Evolutionary conservation across 371 early-diverging fungal species (phyloP).

Genomic region (Zopfochytrium polystomum): DNA sequence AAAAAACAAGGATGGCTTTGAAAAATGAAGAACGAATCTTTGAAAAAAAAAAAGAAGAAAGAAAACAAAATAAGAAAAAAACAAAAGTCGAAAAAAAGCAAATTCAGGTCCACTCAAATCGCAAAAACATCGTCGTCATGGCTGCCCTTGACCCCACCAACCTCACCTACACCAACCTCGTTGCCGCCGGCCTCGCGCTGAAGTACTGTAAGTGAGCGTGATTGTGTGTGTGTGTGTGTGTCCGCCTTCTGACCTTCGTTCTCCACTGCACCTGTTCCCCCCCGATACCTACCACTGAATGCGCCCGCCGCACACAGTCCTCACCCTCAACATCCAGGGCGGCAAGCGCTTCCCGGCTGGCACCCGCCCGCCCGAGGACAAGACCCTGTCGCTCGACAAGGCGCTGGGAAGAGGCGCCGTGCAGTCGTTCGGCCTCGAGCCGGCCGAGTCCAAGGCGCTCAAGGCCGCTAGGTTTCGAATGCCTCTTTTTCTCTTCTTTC

Average conservation of each 20-base stretch:
- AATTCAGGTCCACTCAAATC: neutral
- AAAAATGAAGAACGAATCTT: neutral
- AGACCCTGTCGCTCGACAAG: slow-evolving; percentile 11
- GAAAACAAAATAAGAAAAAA: slow-evolving; percentile 4
- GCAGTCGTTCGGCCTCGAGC: slow-evolving; percentile 7
- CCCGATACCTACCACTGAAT: neutral
- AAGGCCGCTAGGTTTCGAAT: slow-evolving; percentile 5
- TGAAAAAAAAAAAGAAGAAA: neutral
- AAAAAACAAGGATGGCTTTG: too few species aligned
- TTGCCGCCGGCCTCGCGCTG: neutral
- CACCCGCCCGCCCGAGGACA: slow-evolving; percentile 27
- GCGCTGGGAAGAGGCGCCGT: slow-evolving; percentile 10
- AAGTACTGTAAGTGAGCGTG: neutral
- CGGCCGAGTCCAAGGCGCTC: neutral
- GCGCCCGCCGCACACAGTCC: neutral
- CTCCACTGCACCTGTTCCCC: neutral
- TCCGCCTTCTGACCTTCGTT: neutral
- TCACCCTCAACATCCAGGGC: slow-evolving; percentile 23
- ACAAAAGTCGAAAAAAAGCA: neutral
- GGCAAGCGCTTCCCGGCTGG: slow-evolving; percentile 29
- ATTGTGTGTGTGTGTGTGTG: too few species aligned
- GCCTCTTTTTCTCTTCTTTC: neutral
- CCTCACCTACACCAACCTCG: neutral
- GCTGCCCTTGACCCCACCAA: neutral
- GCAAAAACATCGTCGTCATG: neutral